phyloP scores from a whole-genome alignment of 768 basidiomycete species.

The Lactarius deliciosus region DNA sequence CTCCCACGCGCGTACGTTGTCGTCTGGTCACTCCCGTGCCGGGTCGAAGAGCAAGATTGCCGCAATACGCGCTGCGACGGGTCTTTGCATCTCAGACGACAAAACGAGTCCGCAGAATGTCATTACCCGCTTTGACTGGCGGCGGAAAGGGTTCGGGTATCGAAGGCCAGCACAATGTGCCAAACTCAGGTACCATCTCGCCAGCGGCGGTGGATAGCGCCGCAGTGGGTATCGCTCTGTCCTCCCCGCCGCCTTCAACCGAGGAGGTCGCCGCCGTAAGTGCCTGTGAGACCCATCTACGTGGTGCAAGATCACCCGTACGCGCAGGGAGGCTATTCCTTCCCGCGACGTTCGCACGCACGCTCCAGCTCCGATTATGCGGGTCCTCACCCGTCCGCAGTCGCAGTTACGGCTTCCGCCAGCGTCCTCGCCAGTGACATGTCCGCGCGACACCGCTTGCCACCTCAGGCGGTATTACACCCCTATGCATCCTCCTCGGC shows the following conservation, averaged over 20 bases:
- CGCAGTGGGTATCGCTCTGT: conserved; percentile 46
- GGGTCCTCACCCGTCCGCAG: conserved; percentile 42
- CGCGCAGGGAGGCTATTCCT: conserved; percentile 33
- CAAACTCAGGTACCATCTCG: neutral
- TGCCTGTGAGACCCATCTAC: conserved; percentile 29
- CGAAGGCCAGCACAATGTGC: neutral
- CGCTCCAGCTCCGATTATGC: conserved; percentile 39
- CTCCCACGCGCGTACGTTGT: conserved; percentile 35
- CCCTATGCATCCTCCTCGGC: conserved; percentile 24
- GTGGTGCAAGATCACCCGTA: conserved; percentile 41
- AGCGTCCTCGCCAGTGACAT: conserved; percentile 33
- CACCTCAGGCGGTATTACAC: conserved; percentile 32
- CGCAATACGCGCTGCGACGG: conserved; percentile 38
- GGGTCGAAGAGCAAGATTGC: conserved; percentile 41
- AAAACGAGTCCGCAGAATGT: conserved; percentile 22
- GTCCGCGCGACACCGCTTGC: conserved; percentile 40
- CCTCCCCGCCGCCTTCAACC: conserved; percentile 36
- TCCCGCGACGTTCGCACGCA: conserved; percentile 28
- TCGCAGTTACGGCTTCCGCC: conserved; percentile 28
- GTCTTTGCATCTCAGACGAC: conserved; percentile 32
- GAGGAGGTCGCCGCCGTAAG: conserved; percentile 29
- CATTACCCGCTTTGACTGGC: conserved; percentile 29
- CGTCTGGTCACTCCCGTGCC: conserved; percentile 37
- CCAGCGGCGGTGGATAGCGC: conserved; percentile 34
- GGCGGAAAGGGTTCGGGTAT: neutral